Evolutionary conservation across 805 yeast genomes (phyloP).

Genomic region (Candida awuae): DNA sequence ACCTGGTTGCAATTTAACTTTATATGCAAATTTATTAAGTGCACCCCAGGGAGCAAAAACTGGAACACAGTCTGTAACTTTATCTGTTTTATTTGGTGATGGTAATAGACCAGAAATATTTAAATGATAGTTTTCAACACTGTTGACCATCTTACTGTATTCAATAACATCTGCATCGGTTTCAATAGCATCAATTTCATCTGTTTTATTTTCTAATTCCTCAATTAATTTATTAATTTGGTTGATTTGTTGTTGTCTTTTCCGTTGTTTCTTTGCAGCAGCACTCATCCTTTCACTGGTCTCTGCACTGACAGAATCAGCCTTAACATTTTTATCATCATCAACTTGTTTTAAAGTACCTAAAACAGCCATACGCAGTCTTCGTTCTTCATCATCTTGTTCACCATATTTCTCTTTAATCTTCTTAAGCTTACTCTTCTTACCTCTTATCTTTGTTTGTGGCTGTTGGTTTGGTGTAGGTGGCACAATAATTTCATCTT

Average conservation of each 20-base stretch:
- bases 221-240: slow-evolving; percentile 27
- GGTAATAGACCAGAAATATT: slow-evolving; percentile 28
- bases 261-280: slow-evolving; percentile 15
- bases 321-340: slow-evolving; percentile 11
- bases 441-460: slow-evolving; percentile 61
- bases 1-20: slow-evolving; percentile 76
- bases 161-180: slow-evolving; percentile 13
- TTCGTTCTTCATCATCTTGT: slow-evolving; percentile 86
- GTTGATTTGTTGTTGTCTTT: slow-evolving; percentile 26
- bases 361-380: slow-evolving; percentile 64
- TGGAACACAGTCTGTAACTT: slow-evolving; percentile 59
- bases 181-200: slow-evolving; percentile 11
- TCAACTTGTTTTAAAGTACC: slow-evolving; percentile 69
- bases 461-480: slow-evolving; percentile 19
- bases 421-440: slow-evolving; percentile 75
- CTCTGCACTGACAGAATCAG: slow-evolving; percentile 1
- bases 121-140: slow-evolving; percentile 23
- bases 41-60: slow-evolving; percentile 93
- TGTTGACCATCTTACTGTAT: slow-evolving; percentile 13
- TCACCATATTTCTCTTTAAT: slow-evolving; percentile 77
- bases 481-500: slow-evolving; percentile 2
- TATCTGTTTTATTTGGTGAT: slow-evolving; percentile 43
- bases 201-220: slow-evolving; percentile 22
- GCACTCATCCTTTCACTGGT: slow-evolving; percentile 7
- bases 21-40: slow-evolving; percentile 63